Percentiles rank a stretch among this genome's conserved stretches.
phyloP scores from a whole-genome alignment of 2,329 filamentous ascomycete species.

The Apiospora rasikravindrae region DNA sequence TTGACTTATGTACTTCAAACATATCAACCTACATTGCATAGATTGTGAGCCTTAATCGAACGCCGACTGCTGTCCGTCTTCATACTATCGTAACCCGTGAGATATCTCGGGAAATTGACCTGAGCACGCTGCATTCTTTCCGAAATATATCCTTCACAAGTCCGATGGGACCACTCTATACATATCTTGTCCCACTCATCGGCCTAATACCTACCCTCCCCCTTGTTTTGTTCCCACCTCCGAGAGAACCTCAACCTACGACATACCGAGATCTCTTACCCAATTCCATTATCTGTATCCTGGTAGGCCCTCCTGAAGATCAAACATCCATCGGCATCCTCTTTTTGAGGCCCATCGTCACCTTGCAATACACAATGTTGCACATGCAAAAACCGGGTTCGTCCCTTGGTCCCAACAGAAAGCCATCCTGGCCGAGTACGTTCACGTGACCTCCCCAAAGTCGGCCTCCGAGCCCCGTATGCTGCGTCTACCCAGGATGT shows the following conservation, averaged over 20 bases:
- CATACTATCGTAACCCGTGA: background rate
- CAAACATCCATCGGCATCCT: background rate
- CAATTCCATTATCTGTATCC: background rate
- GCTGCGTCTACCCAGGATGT: background rate
- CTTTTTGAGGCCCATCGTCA: background rate
- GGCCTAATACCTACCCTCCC: background rate
- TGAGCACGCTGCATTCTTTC: background rate
- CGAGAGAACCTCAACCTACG: background rate
- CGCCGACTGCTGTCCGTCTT: background rate
- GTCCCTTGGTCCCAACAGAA: background rate
- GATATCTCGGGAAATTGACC: background rate
- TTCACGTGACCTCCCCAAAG: background rate
- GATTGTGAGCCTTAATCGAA: no score
- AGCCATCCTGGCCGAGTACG: background rate
- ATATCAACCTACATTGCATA: background rate
- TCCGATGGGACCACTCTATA: background rate
- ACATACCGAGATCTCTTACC: background rate
- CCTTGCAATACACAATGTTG: background rate
- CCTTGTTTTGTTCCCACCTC: background rate
- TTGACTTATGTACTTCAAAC: no score
- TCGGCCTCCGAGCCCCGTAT: constrained; percentile 7
- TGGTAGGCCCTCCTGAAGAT: background rate
- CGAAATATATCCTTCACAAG: constrained; percentile 7
- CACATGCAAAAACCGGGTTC: background rate
- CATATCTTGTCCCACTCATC: background rate